Evolutionary conservation across 2,329 filamentous ascomycete genomes (phyloP), one percentile per base, ranked within the genome.

Genomic region (Aotearoamyces nothofagi): DNA sequence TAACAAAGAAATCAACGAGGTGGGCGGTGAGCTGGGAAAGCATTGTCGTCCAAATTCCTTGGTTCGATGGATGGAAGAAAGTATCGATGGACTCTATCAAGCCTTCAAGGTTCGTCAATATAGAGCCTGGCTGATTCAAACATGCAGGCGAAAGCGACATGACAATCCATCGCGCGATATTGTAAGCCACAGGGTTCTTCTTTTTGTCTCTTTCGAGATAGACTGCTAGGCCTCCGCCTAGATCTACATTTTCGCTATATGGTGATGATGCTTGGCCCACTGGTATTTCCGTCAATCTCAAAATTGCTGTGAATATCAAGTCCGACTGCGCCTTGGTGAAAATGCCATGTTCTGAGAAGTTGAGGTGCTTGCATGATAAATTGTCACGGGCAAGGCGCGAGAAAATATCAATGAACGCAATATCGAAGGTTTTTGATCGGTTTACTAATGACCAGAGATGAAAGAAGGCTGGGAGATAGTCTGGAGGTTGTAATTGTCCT

Each of bases 11-110:
- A 50, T 98, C 90, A 3, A 86, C 78, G 5, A 98, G 63, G 52
- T 92, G 93, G 50, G 86, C 86, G 4, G 90, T 81, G 30, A 98
- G 63, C 52, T 96, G 87, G 3, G 84, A 78, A 24, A 98, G 60
- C 39, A 87, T 79, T 44, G 74, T 83, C 2, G 87, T 92, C 90
- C 90, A 98, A 9, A 61, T 61, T 9, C 90, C 90, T 29, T 87
- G 81, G 51, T 98, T 98, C 3, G 90, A 98, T 2, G 90, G 90
- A 45, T 98, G 90, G 61, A 94, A 98, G 54, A 98, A 98, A 1
- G 90, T 98, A 52, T 98, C 90, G 26, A 96, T 78, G 3, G 86
- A 90, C 51, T 96, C 80, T 41, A 98, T 79, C 29, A 98, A 62
- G 1, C 82, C 87, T 51, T 98, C 87, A 4, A 98, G 66, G 39